These are phyloP conservation scores for Exophiala xenobiotica DNA, from an alignment of 2,329 filamentous ascomycete genomes.

Conservation along the genomic window DNA sequence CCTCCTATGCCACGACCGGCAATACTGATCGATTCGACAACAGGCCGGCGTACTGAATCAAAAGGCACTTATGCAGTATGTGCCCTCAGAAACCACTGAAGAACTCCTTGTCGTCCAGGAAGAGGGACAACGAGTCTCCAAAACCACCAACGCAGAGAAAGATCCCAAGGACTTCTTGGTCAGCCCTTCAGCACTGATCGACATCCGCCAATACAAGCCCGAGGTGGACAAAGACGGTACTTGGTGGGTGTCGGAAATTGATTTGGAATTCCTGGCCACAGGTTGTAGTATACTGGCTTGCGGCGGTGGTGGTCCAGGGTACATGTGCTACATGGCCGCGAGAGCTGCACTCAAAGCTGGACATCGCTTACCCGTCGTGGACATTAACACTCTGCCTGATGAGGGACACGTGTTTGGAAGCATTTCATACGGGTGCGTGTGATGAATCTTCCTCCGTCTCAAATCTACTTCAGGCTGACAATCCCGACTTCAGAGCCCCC, in stretches of 20 bases:
- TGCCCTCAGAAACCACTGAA: constrained; percentile 33
- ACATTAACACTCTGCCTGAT: constrained; percentile 14
- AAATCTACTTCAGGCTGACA: not conserved
- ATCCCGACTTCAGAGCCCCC: constrained; percentile 5
- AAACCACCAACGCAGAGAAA: constrained; percentile 11
- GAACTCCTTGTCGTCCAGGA: constrained; percentile 41
- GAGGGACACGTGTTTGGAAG: constrained; percentile 12
- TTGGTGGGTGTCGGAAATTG: constrained; percentile 49
- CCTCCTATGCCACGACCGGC: not conserved
- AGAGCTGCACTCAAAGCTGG: constrained; percentile 14
- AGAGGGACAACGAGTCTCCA: constrained; percentile 35
- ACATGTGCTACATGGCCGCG: constrained; percentile 32
- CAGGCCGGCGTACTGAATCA: constrained; percentile 8
- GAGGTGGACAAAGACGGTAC: constrained; percentile 33
- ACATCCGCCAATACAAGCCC: constrained; percentile 35
- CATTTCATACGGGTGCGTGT: constrained; percentile 11
- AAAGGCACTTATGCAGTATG: constrained; percentile 6
- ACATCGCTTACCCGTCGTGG: constrained; percentile 12
- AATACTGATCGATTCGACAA: not conserved
- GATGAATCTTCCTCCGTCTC: not conserved
- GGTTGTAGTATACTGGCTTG: constrained; percentile 52
- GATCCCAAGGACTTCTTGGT: constrained; percentile 14
- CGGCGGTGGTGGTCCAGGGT: constrained; percentile 48
- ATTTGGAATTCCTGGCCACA: constrained; percentile 47
- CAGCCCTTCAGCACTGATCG: constrained; percentile 31